phyloP scores from a whole-genome alignment of 1,284 basidiomycete species.

The Puccinia polysora region DNA sequence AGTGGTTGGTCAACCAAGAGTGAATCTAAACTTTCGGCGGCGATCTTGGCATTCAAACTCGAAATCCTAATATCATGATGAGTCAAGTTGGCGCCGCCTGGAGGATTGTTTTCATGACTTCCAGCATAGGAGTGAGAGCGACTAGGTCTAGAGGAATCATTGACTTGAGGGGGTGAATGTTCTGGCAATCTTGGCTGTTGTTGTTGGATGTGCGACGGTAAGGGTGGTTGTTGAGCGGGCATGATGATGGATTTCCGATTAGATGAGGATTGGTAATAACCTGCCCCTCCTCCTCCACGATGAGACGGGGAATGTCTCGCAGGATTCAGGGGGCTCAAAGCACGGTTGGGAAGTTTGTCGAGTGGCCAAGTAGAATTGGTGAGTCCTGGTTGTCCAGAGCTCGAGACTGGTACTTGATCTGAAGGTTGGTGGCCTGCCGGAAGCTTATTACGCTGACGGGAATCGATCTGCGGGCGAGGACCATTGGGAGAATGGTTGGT shows the following conservation, averaged over 20 bases:
- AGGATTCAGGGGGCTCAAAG: slow-evolving; percentile 29
- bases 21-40: background rate
- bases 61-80: too few relatives aligned
- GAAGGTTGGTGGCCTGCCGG: background rate
- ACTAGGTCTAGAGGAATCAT: slow-evolving; percentile 10
- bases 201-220: slow-evolving; percentile 2
- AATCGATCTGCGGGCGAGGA: background rate
- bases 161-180: background rate
- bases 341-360: slow-evolving; percentile 19
- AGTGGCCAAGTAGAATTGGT: slow-evolving; percentile 1
- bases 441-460: background rate
- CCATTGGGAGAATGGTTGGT: slow-evolving; percentile 7
- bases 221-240: too few relatives aligned
- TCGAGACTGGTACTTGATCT: too few relatives aligned
- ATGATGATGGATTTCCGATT: too few relatives aligned
- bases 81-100: too few relatives aligned
- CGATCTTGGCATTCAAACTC: slow-evolving; percentile 7
- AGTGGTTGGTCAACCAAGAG: background rate
- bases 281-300: background rate
- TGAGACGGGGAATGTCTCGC: slow-evolving; percentile 6
- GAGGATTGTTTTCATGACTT: background rate
- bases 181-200: background rate
- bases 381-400: too few relatives aligned
- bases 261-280: too few relatives aligned
- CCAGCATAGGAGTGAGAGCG: background rate